phyloP scores from a whole-genome alignment of 305 asterid species.

The Caryopteris hybrid region DNA sequence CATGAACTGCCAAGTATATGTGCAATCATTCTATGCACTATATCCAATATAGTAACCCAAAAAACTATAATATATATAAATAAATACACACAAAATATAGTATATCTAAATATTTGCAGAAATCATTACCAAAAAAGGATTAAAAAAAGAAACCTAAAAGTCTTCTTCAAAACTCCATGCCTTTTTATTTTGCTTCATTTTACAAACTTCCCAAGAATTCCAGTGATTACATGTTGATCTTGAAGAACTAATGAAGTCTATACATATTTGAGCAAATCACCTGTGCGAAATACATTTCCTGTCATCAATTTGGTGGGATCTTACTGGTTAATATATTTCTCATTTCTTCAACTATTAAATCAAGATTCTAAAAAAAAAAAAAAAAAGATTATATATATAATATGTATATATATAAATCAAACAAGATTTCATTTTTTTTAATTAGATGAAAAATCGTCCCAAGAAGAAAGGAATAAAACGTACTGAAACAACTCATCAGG shows the following conservation, averaged over 20 bases:
- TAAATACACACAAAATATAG: not conserved
- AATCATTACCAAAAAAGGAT: conserved; percentile 5
- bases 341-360: not conserved
- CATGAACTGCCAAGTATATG: conserved; percentile 16
- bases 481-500: too few relatives aligned
- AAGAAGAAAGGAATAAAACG: too few relatives aligned
- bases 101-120: not conserved
- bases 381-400: too few relatives aligned
- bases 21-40: conserved; percentile 28
- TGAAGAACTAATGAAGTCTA: too few relatives aligned
- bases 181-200: not conserved
- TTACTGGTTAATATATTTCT: not conserved
- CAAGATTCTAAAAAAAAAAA: too few relatives aligned
- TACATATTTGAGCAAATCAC: not conserved
- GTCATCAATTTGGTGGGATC: not conserved
- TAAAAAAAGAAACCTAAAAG: not conserved
- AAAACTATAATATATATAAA: not conserved
- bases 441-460: too few relatives aligned
- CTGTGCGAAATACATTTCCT: too few relatives aligned
- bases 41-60: conserved; percentile 8
- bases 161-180: not conserved
- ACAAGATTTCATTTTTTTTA: too few relatives aligned
- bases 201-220: too few relatives aligned
- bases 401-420: too few relatives aligned
- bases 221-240: too few relatives aligned